A percentile compares a stretch with the other conserved stretches of the same genome.
These are phyloP conservation scores for Cercospora zeina DNA, from an alignment of 2,329 filamentous ascomycete genomes.

Conservation along the genomic window DNA sequence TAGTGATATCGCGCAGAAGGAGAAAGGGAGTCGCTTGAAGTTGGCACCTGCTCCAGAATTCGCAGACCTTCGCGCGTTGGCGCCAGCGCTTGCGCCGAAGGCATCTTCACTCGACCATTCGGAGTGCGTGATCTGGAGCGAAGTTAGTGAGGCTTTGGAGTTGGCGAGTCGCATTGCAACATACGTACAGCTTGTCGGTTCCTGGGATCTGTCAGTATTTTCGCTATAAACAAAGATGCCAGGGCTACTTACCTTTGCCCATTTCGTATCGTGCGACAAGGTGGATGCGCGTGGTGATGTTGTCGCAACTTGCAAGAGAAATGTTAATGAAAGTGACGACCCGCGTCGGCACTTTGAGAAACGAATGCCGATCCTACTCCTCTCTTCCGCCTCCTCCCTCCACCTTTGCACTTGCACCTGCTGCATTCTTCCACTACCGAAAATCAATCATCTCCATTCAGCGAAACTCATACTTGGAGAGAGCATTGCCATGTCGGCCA, in stretches of 20 bases:
- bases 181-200: slow-evolving; percentile 46
- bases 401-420: not conserved
- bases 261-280: slow-evolving; percentile 12
- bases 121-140: slow-evolving; percentile 79
- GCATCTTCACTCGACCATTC: slow-evolving; percentile 94
- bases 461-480: not conserved
- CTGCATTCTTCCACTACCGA: not conserved
- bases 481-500: not conserved
- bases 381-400: not conserved
- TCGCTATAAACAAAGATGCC: no score
- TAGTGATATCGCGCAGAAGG: slow-evolving; percentile 93
- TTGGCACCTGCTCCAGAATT: slow-evolving; percentile 57
- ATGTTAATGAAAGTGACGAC: slow-evolving; percentile 1
- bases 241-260: slow-evolving; percentile 28
- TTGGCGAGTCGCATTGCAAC: slow-evolving; percentile 29
- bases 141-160: slow-evolving; percentile 11
- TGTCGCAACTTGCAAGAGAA: slow-evolving; percentile 23
- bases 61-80: slow-evolving; percentile 60
- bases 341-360: not conserved
- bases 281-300: not conserved
- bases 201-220: slow-evolving; percentile 32
- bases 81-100: slow-evolving; percentile 76
- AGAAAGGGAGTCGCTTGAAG: slow-evolving; percentile 92
- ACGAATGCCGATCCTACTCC: slow-evolving; percentile 3
- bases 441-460: not conserved